Conservation (phyloP, 2,329 filamentous ascomycete genomes). For the Arachnopeziza araneosa region DNA sequence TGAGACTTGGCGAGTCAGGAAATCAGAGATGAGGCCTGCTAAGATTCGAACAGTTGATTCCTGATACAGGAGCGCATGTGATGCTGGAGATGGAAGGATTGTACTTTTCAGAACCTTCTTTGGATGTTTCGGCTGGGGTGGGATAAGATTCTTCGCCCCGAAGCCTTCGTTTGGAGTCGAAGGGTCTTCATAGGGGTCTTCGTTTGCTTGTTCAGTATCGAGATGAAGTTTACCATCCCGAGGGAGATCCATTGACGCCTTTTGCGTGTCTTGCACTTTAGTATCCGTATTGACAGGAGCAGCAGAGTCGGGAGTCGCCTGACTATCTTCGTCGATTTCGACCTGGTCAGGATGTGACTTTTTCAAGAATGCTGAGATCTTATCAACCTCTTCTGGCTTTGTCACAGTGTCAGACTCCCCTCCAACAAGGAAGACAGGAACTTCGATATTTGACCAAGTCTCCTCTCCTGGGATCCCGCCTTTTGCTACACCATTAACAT, state of each 20-base stretch:
- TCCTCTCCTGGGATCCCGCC: constrained; percentile 65
- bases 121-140: constrained; percentile 44
- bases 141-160: constrained; percentile 34
- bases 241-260: constrained; percentile 30
- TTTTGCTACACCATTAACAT: constrained; percentile 43
- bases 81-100: constrained; percentile 70
- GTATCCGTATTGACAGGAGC: constrained; percentile 39
- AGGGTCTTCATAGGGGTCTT: constrained; percentile 40
- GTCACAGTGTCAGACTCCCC: constrained; percentile 74
- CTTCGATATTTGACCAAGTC: constrained; percentile 65
- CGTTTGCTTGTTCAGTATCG: constrained; percentile 30
- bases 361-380: constrained; percentile 48
- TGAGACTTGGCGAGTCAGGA: constrained; percentile 70
- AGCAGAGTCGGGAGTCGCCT: constrained; percentile 42
- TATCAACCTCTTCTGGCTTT: constrained; percentile 62
- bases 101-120: constrained; percentile 57
- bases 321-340: constrained; percentile 26
- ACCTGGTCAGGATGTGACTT: constrained; percentile 22
- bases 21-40: constrained; percentile 76
- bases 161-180: constrained; percentile 39
- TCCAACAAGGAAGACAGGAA: constrained; percentile 73
- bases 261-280: constrained; percentile 28
- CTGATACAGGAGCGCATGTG: constrained; percentile 79
- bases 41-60: constrained; percentile 69
- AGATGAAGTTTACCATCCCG: constrained; percentile 18